Percentiles rank a stretch among this genome's conserved stretches.
Evolutionary conservation across 169 alveolate species (phyloP).

Genomic region (Plasmodium chabaudi): DNA sequence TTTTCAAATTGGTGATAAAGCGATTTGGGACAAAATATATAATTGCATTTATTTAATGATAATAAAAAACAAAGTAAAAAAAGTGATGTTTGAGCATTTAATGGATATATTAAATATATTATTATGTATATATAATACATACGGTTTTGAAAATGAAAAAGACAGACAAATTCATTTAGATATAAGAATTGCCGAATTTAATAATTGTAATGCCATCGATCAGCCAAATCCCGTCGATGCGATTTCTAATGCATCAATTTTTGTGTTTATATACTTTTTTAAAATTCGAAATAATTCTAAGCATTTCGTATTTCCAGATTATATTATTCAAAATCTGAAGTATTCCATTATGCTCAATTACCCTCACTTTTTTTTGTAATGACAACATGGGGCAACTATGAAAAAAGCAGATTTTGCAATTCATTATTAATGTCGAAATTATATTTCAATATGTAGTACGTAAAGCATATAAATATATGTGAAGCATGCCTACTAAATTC

Average conservation of each 20-base stretch:
- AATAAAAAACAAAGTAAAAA: constrained; percentile 35
- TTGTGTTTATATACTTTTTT: constrained; percentile 50
- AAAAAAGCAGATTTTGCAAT: too few species aligned
- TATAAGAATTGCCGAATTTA: constrained; percentile 45
- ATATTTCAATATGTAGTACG: too few species aligned
- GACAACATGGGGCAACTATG: neutral
- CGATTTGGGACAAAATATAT: constrained; percentile 52
- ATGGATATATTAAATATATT: constrained; percentile 70
- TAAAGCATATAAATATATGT: too few species aligned
- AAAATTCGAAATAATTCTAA: constrained; percentile 58
- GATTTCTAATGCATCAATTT: neutral
- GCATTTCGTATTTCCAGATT: constrained; percentile 41
- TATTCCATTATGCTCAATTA: constrained; percentile 64
- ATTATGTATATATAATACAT: constrained; percentile 55
- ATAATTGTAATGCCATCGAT: constrained; percentile 1
- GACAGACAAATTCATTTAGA: constrained; percentile 20
- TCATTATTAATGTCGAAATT: too few species aligned
- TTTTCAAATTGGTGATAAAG: constrained; percentile 30
- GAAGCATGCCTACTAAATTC: too few species aligned
- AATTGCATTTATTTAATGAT: constrained; percentile 41
- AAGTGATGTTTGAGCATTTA: constrained; percentile 33
- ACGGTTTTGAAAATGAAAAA: constrained; percentile 44
- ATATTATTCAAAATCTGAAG: constrained; percentile 53
- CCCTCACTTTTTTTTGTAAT: constrained; percentile 37
- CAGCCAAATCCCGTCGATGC: neutral